Conservation (phyloP, 345 rosid species). For the Microcos paniculata region DNA sequence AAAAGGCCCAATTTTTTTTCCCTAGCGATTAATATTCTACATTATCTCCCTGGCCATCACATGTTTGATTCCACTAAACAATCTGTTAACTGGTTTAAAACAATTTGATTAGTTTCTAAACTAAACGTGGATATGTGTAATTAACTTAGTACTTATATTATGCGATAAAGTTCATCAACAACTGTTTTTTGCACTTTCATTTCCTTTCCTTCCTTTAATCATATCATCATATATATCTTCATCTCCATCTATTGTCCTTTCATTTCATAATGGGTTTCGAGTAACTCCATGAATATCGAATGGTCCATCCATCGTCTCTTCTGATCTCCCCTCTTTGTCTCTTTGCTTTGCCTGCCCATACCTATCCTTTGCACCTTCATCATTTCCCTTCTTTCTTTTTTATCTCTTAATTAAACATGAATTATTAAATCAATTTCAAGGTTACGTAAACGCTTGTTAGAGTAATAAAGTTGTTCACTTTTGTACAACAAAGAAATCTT, state of each 20-base stretch:
- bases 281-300: neutral
- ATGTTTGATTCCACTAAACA: slow-evolving; percentile 17
- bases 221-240: neutral
- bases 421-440: neutral
- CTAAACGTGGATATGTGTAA: neutral
- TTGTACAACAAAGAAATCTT: neutral
- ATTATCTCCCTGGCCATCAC: slow-evolving; percentile 20
- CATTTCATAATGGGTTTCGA: slow-evolving; percentile 3
- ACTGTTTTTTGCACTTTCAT: neutral
- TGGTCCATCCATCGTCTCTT: neutral
- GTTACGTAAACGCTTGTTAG: neutral
- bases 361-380: slow-evolving; percentile 16
- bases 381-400: neutral
- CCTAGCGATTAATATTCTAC: slow-evolving; percentile 7
- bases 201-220: neutral
- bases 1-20: too few species aligned
- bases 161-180: neutral
- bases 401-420: neutral
- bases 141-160: neutral
- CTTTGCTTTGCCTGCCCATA: slow-evolving; percentile 4
- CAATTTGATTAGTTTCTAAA: neutral
- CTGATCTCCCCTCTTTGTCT: neutral
- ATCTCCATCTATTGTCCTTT: neutral
- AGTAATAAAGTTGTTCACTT: neutral
- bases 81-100: neutral